Evolutionary conservation across 805 yeast genomes (phyloP).

Genomic region (Wickerhamomyces queroliae): DNA sequence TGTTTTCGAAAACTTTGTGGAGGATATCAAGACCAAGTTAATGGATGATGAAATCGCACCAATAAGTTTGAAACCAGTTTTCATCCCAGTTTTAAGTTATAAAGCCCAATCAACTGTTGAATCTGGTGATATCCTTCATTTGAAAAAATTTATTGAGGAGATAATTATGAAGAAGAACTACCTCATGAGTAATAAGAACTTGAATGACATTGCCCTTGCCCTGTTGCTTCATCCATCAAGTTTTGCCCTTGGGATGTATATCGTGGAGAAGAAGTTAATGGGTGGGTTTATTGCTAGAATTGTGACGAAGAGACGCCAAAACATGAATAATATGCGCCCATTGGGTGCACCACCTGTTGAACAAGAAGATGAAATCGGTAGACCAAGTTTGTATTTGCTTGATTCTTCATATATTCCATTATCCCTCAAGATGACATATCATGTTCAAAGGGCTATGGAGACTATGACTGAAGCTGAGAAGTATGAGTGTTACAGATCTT

Average conservation of each 20-base stretch:
- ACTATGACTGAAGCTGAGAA: conserved; percentile 9
- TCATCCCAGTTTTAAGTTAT: conserved; percentile 4
- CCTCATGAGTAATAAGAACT: conserved; percentile 24
- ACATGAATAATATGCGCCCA: conserved; percentile 12
- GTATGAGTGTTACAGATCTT: too few species aligned
- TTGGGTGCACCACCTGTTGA: not conserved
- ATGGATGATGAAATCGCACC: conserved; percentile 6
- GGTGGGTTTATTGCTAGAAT: conserved; percentile 28
- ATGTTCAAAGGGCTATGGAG: conserved; percentile 7
- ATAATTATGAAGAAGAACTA: conserved; percentile 21
- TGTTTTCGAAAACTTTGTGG: conserved; percentile 14
- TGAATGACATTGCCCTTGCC: conserved; percentile 26
- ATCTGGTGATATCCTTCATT: conserved; percentile 14
- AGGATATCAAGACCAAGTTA: conserved; percentile 12
- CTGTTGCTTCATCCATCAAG: conserved; percentile 23
- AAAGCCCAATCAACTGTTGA: conserved; percentile 17
- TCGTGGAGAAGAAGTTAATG: conserved; percentile 27
- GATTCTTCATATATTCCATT: not conserved
- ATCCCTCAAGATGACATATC: not conserved
- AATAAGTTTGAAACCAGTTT: not conserved
- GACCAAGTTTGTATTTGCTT: conserved; percentile 6
- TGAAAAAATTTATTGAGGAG: conserved; percentile 11
- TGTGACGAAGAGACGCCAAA: conserved; percentile 14
- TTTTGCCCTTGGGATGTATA: conserved; percentile 22
- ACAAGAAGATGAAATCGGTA: conserved; percentile 13